Conservation (phyloP, 2,329 filamentous ascomycete species). For the Plectosphaerella cucumerina region DNA sequence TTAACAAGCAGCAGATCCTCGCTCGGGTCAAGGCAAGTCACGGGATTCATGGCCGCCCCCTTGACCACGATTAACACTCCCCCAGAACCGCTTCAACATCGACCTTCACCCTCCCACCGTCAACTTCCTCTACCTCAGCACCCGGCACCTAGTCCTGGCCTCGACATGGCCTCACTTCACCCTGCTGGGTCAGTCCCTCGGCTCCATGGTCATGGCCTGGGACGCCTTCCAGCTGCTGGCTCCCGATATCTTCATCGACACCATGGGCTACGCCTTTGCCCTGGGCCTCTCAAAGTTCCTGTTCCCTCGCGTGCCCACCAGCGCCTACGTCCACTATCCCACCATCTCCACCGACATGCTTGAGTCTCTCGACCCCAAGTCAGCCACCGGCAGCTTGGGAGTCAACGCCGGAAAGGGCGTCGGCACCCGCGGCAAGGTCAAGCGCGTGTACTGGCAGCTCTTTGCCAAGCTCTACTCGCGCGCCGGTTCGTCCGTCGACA, state of each 20-base stretch:
- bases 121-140: constrained; percentile 86
- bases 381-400: constrained; percentile 57
- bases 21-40: constrained; percentile 63
- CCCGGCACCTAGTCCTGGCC: constrained; percentile 78
- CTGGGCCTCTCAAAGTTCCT: constrained; percentile 78
- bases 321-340: constrained; percentile 94
- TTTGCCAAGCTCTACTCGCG: constrained; percentile 81
- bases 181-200: constrained; percentile 86
- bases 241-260: constrained; percentile 93
- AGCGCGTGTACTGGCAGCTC: constrained; percentile 79
- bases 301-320: constrained; percentile 77
- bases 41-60: constrained; percentile 9
- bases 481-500: constrained; percentile 79
- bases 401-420: constrained; percentile 79
- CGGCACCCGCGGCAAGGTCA: constrained; percentile 65
- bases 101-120: constrained; percentile 77
- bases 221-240: constrained; percentile 90
- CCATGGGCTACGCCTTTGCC: constrained; percentile 95
- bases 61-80: constrained; percentile 2
- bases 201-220: constrained; percentile 81
- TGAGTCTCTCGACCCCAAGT: constrained; percentile 65
- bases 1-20: constrained; percentile 75
- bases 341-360: constrained; percentile 99
- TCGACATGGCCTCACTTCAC: constrained; percentile 91
- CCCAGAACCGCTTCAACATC: constrained; percentile 84